Conservation (phyloP, 768 basidiomycete genomes). For the Tulasnella sp. region DNA sequence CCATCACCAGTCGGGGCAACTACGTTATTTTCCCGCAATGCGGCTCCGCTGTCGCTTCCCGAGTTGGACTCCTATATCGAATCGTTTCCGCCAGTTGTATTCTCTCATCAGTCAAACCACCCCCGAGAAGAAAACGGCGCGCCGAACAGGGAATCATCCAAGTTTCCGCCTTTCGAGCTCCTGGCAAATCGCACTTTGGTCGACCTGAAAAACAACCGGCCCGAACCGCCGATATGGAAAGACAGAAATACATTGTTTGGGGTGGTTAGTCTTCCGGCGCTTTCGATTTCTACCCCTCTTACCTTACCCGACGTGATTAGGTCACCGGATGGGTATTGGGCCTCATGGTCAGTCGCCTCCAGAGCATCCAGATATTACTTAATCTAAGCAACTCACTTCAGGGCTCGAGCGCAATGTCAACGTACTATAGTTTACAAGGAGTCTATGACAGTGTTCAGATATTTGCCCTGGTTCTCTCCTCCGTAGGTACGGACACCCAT, state of each 20-base stretch:
- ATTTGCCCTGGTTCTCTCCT: conserved; percentile 65
- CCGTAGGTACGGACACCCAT: conserved; percentile 49
- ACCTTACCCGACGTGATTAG: neutral
- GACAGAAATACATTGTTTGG: conserved; percentile 54
- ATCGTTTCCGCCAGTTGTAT: conserved; percentile 46
- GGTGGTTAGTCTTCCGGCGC: conserved; percentile 29
- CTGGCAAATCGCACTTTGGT: conserved; percentile 53
- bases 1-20: conserved; percentile 13
- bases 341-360: conserved; percentile 47
- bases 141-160: conserved; percentile 34
- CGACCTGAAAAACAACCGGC: conserved; percentile 57
- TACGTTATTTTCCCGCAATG: conserved; percentile 50
- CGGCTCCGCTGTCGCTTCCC: conserved; percentile 58
- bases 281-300: neutral
- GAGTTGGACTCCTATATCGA: conserved; percentile 59
- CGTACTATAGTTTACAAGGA: conserved; percentile 68
- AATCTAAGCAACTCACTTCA: conserved; percentile 34
- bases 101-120: conserved; percentile 35
- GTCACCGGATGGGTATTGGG: conserved; percentile 51
- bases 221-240: conserved; percentile 50
- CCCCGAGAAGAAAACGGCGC: neutral
- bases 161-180: conserved; percentile 64
- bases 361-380: neutral
- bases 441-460: conserved; percentile 66
- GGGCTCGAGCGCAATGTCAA: conserved; percentile 67